phyloP scores from a whole-genome alignment of 345 rosid genomes.

The Euphorbia peplus region DNA sequence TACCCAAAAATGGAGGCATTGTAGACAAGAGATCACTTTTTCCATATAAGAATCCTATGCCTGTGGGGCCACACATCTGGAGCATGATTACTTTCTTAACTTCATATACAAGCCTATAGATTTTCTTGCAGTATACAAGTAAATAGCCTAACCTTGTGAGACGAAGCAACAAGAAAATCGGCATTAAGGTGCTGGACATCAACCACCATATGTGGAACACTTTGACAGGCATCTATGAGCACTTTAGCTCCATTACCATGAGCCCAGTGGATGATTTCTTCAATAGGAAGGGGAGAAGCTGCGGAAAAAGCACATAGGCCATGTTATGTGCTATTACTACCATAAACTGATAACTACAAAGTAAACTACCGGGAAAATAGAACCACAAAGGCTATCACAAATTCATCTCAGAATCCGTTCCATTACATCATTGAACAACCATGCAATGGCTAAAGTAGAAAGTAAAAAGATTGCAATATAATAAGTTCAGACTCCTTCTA shows the following conservation, averaged over 20 bases:
- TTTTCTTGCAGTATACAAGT: conserved; percentile 15
- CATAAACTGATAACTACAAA: not conserved
- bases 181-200: conserved; percentile 77
- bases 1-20: conserved; percentile 99
- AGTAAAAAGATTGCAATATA: not conserved
- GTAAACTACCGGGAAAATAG: not conserved
- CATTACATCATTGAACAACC: not conserved
- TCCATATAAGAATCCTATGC: conserved; percentile 93
- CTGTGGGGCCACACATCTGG: conserved; percentile 99
- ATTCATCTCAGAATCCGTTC: not conserved
- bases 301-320: conserved; percentile 11
- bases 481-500: not conserved
- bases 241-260: conserved; percentile 75
- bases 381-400: not conserved
- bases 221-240: conserved; percentile 96
- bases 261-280: conserved; percentile 68
- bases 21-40: conserved; percentile 60
- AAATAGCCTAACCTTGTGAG: conserved; percentile 78
- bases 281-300: conserved; percentile 81
- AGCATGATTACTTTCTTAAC: conserved; percentile 71
- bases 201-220: conserved; percentile 91
- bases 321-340: conserved; percentile 5
- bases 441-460: not conserved
- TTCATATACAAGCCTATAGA: conserved; percentile 31
- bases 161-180: conserved; percentile 94